Conservation (phyloP, 257 asterid species). For the Pogostemon cablin region DNA sequence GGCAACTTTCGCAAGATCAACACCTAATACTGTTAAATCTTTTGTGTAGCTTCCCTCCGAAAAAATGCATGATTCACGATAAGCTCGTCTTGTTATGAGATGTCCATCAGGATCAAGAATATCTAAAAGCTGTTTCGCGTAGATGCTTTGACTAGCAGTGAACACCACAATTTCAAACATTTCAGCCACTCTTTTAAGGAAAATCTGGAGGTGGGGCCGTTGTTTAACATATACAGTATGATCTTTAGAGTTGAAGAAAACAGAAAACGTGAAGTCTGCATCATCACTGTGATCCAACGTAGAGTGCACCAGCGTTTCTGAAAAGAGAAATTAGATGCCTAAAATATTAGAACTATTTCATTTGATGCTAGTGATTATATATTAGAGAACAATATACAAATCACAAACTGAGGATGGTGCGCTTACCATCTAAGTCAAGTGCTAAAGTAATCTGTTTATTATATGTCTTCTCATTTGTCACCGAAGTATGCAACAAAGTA, state of each 20-base stretch:
- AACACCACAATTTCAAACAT: slow-evolving; percentile 86
- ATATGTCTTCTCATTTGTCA: slow-evolving; percentile 49
- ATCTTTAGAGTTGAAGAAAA: slow-evolving; percentile 86
- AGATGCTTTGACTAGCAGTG: slow-evolving; percentile 98
- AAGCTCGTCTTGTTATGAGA: slow-evolving; percentile 77
- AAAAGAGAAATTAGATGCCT: slow-evolving; percentile 32
- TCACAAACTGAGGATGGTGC: background rate
- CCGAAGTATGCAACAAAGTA: slow-evolving; percentile 40
- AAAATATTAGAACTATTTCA: slow-evolving; percentile 21
- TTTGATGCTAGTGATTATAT: slow-evolving; percentile 17
- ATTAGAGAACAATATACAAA: background rate
- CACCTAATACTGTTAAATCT: slow-evolving; percentile 93
- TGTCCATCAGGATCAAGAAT: slow-evolving; percentile 89
- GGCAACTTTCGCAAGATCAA: slow-evolving; percentile 88
- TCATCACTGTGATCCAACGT: slow-evolving; percentile 73
- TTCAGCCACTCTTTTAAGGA: slow-evolving; percentile 81
- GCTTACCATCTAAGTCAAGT: slow-evolving; percentile 94
- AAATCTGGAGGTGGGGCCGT: slow-evolving; percentile 81
- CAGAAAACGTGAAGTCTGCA: slow-evolving; percentile 90
- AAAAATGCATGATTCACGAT: slow-evolving; percentile 91
- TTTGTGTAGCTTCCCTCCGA: slow-evolving; percentile 73
- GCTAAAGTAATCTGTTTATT: slow-evolving; percentile 66
- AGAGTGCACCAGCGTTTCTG: slow-evolving; percentile 99
- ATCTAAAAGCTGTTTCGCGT: slow-evolving; percentile 81
- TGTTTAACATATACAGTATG: slow-evolving; percentile 77